Evolutionary conservation across 2,329 filamentous ascomycete species (phyloP).

Genomic region (Whalleya microplaca): DNA sequence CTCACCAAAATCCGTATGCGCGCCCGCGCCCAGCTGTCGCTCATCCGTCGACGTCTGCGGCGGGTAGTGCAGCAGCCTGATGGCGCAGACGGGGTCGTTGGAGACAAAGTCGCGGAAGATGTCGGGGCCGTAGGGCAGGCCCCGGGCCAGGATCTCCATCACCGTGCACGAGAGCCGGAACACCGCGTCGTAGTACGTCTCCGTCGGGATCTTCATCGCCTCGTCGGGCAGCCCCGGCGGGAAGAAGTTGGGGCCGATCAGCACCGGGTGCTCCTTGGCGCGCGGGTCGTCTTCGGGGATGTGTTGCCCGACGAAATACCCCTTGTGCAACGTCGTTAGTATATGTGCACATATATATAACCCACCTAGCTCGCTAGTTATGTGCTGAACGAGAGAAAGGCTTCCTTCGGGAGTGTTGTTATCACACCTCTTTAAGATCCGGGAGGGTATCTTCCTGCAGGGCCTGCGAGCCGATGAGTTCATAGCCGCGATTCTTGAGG

Average conservation of each 20-base stretch:
- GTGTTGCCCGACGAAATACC: slow-evolving; percentile 29
- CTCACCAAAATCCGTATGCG: slow-evolving; percentile 31
- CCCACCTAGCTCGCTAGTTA: no score
- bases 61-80: slow-evolving; percentile 29
- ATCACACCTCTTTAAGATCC: slow-evolving; percentile 29
- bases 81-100: slow-evolving; percentile 27
- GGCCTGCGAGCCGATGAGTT: slow-evolving; percentile 49
- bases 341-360: no score
- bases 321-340: no score
- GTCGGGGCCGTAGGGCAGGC: slow-evolving; percentile 23
- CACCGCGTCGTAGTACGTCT: slow-evolving; percentile 26
- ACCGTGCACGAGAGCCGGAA: slow-evolving; percentile 22
- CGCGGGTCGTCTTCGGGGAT: slow-evolving; percentile 22
- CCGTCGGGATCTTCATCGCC: slow-evolving; percentile 21
- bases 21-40: slow-evolving; percentile 28
- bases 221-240: slow-evolving; percentile 19
- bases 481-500: slow-evolving; percentile 51
- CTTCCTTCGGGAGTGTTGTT: no score
- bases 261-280: slow-evolving; percentile 17
- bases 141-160: slow-evolving; percentile 29
- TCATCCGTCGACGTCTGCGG: slow-evolving; percentile 22
- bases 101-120: slow-evolving; percentile 28
- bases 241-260: slow-evolving; percentile 31
- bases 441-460: slow-evolving; percentile 48
- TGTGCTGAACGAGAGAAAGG: no score